Percentiles rank a stretch among this genome's conserved stretches.
phyloP scores from a whole-genome alignment of 768 basidiomycete species.

The Asterophora lycoperdoides region DNA sequence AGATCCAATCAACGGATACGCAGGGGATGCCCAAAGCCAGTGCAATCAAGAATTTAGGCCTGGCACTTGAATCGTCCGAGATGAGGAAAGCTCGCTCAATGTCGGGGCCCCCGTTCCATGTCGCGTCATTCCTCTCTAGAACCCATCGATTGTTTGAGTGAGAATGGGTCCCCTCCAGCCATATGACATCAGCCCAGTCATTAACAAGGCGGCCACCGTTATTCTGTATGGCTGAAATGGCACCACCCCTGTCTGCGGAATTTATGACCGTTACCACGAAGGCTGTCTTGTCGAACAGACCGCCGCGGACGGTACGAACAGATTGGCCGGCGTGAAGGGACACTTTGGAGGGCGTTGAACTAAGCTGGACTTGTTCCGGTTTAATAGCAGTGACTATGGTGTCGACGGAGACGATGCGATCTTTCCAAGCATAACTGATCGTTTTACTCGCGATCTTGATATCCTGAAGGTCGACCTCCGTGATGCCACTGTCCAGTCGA shows the following conservation, averaged over 20 bases:
- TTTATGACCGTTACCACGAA: constrained; percentile 59
- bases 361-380: constrained; percentile 29
- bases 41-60: constrained; percentile 77
- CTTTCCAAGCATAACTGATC: constrained; percentile 48
- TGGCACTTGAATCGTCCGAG: constrained; percentile 61
- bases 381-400: constrained; percentile 39
- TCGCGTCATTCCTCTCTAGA: constrained; percentile 43
- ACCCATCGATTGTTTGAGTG: constrained; percentile 48
- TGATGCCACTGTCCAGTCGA: constrained; percentile 34
- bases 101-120: constrained; percentile 37
- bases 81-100: constrained; percentile 60
- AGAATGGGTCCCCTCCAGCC: constrained; percentile 48
- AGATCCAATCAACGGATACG: constrained; percentile 55
- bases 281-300: constrained; percentile 45
- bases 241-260: constrained; percentile 40
- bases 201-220: constrained; percentile 58
- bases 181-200: constrained; percentile 55
- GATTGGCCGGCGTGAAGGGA: constrained; percentile 38
- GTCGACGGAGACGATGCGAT: constrained; percentile 42
- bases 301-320: constrained; percentile 26
- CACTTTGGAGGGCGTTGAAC: constrained; percentile 46
- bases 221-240: constrained; percentile 40
- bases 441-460: constrained; percentile 51
- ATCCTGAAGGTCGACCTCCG: constrained; percentile 30
- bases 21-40: constrained; percentile 87